Base-by-base conservation (phyloP, 176 grass and related monocot genomes). In the Olyra latifolia region DNA sequence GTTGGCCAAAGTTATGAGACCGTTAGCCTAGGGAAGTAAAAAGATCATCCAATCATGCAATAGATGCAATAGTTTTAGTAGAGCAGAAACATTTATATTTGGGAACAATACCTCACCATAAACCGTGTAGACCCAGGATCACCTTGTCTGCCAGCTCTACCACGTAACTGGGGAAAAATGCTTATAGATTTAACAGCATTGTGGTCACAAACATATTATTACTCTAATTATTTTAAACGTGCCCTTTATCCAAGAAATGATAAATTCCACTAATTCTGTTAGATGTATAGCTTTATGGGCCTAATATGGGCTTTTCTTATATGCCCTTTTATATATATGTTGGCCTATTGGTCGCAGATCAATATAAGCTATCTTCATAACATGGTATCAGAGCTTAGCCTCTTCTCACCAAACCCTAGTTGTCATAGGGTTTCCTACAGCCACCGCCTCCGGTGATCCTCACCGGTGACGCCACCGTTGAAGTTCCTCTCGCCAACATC, bases 111-210 rank as follows among this genome's bases (percentile, higher is more conserved):
- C 95, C 92, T 98, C 40, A 98, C 90, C 95, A 98, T 94, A 92
- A 98, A 98, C 65, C 92, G 83, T 85, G 95, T 98, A 35, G 95
- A 98, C 58, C 95, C 95, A 88, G 92, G 95, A 83, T 98, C 95
- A 81, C 95, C 95, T 94, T 98, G 95, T 87, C 95, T 91, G 61
- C 92, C 95, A 20, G 92, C 95, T 92, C 95, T 94, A 77, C 92
- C 95, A 65, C 92, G 88, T 69, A 98, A 87, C 95, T 98, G 72
- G 46, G 16, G 45, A 59, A 69, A 80, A 76, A 82, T 32, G n/a
- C 23, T 27, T 83, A 12, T 6, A 13, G 4, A 67, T 84, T 73
- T 79, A 74, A 83, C 58, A 24, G 11, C 20, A 82, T 8, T 45
- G 43, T 60, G 30, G 12, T 19, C 66, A 7, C 9, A 52, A 58